A percentile compares a stretch with the other conserved stretches of the same genome.
phyloP scores from a whole-genome alignment of 2,329 filamentous ascomycete species.

The Raffaelea arxii region DNA sequence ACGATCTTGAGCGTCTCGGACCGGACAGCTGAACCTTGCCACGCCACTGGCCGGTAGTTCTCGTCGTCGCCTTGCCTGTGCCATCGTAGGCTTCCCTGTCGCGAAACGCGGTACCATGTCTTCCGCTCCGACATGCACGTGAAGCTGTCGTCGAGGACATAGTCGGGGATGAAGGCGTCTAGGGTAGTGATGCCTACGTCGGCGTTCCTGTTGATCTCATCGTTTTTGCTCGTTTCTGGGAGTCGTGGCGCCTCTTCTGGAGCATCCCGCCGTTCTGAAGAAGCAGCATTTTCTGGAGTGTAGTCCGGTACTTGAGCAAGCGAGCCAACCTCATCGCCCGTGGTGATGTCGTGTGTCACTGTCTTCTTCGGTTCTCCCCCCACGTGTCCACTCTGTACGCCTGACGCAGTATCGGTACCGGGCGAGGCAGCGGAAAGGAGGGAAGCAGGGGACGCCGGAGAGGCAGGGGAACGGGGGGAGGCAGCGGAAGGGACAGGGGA shows the following conservation, averaged over 20 bases:
- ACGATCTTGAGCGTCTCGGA: constrained; percentile 47
- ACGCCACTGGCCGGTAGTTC: constrained; percentile 48
- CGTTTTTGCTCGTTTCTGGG: neutral
- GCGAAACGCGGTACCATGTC: constrained; percentile 55
- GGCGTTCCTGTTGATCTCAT: neutral
- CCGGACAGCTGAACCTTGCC: constrained; percentile 45
- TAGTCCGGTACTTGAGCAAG: too few relatives aligned
- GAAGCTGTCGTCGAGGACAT: constrained; percentile 42
- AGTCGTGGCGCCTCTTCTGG: constrained; percentile 12
- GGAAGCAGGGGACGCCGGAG: too few relatives aligned
- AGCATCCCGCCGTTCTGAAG: constrained; percentile 19
- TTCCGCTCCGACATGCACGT: constrained; percentile 47
- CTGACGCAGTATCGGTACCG: too few relatives aligned
- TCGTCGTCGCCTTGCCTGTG: constrained; percentile 45
- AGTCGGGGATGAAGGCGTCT: constrained; percentile 37
- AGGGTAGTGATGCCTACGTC: too few relatives aligned
- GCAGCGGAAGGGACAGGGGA: too few relatives aligned
- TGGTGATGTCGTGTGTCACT: too few relatives aligned
- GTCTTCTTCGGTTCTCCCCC: too few relatives aligned
- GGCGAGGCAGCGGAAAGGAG: too few relatives aligned
- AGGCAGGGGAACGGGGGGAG: too few relatives aligned
- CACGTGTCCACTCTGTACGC: too few relatives aligned
- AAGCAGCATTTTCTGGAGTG: too few relatives aligned
- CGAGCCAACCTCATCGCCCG: too few relatives aligned
- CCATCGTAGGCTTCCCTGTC: constrained; percentile 47